A percentile compares a stretch with the other conserved stretches of the same genome.
phyloP scores from a whole-genome alignment of 345 rosid genomes.

The Carallia pectinifolia region DNA sequence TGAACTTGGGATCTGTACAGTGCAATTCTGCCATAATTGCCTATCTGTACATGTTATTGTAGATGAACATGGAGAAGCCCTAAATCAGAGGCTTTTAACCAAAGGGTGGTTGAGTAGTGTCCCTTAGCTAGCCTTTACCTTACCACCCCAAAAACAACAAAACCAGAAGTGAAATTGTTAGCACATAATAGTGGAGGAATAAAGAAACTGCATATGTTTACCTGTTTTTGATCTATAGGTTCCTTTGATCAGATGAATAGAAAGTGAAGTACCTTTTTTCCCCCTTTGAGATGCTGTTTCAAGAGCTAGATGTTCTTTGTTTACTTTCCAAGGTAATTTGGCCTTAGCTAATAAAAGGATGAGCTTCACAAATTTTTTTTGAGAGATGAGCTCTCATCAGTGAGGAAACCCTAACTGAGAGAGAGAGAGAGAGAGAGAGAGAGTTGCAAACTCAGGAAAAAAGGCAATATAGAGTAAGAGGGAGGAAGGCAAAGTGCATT shows the following conservation, averaged over 20 bases:
- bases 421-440: conserved; percentile 3
- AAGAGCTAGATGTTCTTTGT: conserved; percentile 26
- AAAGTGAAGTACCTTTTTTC: conserved; percentile 31
- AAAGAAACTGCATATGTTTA: conserved; percentile 21
- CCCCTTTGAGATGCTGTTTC: conserved; percentile 12
- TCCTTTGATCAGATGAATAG: conserved; percentile 35
- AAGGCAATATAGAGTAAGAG: conserved; percentile 13
- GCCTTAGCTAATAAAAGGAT: conserved; percentile 24
- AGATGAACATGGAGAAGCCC: conserved; percentile 34
- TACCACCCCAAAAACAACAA: conserved; percentile 20
- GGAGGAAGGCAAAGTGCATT: conserved; percentile 44
- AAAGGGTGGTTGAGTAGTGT: conserved; percentile 19
- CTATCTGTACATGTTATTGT: not conserved
- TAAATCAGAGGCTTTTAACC: conserved; percentile 37
- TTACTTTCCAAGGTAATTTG: conserved; percentile 28
- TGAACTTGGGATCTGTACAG: conserved; percentile 35
- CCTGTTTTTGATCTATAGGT: conserved; percentile 35
- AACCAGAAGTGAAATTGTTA: conserved; percentile 16
- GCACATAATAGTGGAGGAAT: conserved; percentile 9
- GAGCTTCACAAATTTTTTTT: conserved; percentile 19
- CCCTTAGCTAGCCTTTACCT: conserved; percentile 31
- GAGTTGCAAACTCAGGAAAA: not conserved
- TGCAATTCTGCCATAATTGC: conserved; percentile 26
- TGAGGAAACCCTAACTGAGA: conserved; percentile 46
- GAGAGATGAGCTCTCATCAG: conserved; percentile 16